Base-by-base conservation (phyloP, 2,329 filamentous ascomycete species). In the Trichoderma sp. region DNA sequence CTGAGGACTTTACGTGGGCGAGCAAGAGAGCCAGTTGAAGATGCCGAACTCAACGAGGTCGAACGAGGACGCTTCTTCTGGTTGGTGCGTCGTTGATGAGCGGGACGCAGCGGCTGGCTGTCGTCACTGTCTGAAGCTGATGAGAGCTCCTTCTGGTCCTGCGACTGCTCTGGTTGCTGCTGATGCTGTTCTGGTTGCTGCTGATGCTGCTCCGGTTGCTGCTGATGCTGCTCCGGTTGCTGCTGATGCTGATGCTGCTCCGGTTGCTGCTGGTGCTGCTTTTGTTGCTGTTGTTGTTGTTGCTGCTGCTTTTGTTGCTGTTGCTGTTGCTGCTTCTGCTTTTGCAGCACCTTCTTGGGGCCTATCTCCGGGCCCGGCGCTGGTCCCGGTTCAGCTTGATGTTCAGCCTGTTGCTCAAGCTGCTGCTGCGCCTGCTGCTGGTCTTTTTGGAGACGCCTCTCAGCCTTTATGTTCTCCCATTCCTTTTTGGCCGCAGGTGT, bases 401-500 rank as follows among this genome's bases (percentile, higher is more conserved):
- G 15, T 14, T 55, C 41, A 45, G 45, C 34, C 50, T 63, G 59
- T 26, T 17, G 39, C 21, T 62, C 39, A 44, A 54, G 26, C n/a
- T 54, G 59, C 39, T 45, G 39, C 15, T 52, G 34, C 34, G 10
- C 59, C 41, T 54, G 39, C 48, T 52, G 64, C 19, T 30, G 21
- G 52, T 48, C 59, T 50, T 65, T n/a, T n/a, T 21, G 7, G 26
- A 43, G 43, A 58, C 62, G 62, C 62, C 60, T 39, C 34, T 39
- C 59, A 39, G 64, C 56, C 44, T 76, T 76, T 47, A 21, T 28
- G 12, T 54, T 48, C 47, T 73, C 68, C 78, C 78, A 80, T 54
- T 79, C 77, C 26, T 70, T 59, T 43, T 71, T 69, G 41, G 75
- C 75, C 34, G 62, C 68, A 21, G 68, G 56, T 7, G 74, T 77